Evolutionary conservation across 345 rosid species (phyloP).

Genomic region (Camelina neglecta): DNA sequence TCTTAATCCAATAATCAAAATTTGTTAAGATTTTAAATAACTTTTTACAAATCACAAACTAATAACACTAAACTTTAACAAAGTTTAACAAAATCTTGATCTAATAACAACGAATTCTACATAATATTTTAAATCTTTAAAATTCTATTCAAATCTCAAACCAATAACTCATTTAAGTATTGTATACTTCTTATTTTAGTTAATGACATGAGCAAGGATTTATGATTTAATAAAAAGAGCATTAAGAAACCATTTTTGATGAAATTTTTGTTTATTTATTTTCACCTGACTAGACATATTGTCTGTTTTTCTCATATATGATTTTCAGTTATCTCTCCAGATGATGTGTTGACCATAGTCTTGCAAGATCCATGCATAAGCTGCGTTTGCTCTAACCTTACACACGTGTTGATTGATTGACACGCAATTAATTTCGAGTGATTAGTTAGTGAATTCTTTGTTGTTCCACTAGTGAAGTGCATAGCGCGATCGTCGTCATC

Average conservation of each 20-base stretch:
- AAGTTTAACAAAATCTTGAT: no score
- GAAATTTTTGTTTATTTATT: neutral
- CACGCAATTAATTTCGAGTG: slow-evolving; percentile 26
- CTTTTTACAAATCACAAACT: no score
- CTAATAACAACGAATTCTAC: no score
- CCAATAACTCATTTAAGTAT: neutral
- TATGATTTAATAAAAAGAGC: neutral
- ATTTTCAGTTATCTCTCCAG: neutral
- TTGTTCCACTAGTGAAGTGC: slow-evolving; percentile 41
- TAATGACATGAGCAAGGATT: neutral
- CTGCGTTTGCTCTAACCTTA: neutral
- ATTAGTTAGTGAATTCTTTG: slow-evolving; percentile 10
- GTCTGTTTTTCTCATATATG: neutral
- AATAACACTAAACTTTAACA: no score
- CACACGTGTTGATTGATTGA: neutral
- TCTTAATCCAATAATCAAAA: no score
- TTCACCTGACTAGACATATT: neutral
- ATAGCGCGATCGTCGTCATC: slow-evolving; percentile 8
- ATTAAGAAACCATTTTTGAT: neutral
- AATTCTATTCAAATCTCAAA: no score
- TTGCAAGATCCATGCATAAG: slow-evolving; percentile 35
- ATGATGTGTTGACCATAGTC: slow-evolving; percentile 5
- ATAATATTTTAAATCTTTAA: no score
- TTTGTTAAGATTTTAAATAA: no score
- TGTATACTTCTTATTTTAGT: neutral